phyloP scores from a whole-genome alignment of 495 filamentous ascomycete species.

The Entonaema liquescens region DNA sequence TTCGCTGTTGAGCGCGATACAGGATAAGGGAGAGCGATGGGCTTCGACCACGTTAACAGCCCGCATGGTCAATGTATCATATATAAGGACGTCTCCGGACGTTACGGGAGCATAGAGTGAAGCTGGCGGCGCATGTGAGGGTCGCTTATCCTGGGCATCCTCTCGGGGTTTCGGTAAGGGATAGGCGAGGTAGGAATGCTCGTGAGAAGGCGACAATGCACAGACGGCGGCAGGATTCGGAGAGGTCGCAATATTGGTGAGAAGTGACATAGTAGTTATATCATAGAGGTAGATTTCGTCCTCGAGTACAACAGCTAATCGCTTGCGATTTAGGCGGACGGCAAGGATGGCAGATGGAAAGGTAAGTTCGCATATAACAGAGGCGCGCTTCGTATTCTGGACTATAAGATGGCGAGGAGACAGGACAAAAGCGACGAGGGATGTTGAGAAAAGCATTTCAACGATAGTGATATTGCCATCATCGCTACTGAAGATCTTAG shows the following conservation, averaged over 20 bases:
- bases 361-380: slow-evolving; percentile 97
- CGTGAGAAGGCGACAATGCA: slow-evolving; percentile 91
- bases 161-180: slow-evolving; percentile 83
- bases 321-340: slow-evolving; percentile 91
- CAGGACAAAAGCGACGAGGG: slow-evolving; percentile 90
- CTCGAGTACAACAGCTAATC: slow-evolving; percentile 90
- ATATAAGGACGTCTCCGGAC: slow-evolving; percentile 91
- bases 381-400: slow-evolving; percentile 96
- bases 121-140: slow-evolving; percentile 85
- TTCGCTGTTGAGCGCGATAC: slow-evolving; percentile 87
- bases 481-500: slow-evolving; percentile 89
- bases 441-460: slow-evolving; percentile 99
- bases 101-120: slow-evolving; percentile 79
- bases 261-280: slow-evolving; percentile 95
- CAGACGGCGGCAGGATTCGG: slow-evolving; percentile 92
- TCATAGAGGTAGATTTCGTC: slow-evolving; percentile 98
- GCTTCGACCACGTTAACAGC: slow-evolving; percentile 94
- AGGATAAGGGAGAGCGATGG: slow-evolving; percentile 90
- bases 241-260: slow-evolving; percentile 89
- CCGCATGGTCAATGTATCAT: slow-evolving; percentile 85
- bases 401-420: slow-evolving; percentile 92
- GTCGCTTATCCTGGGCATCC: slow-evolving; percentile 64
- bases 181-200: slow-evolving; percentile 92
- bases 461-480: slow-evolving; percentile 93
- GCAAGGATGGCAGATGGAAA: slow-evolving; percentile 94